Base-by-base conservation (phyloP, 768 basidiomycete species). In the Mycena metata region DNA sequence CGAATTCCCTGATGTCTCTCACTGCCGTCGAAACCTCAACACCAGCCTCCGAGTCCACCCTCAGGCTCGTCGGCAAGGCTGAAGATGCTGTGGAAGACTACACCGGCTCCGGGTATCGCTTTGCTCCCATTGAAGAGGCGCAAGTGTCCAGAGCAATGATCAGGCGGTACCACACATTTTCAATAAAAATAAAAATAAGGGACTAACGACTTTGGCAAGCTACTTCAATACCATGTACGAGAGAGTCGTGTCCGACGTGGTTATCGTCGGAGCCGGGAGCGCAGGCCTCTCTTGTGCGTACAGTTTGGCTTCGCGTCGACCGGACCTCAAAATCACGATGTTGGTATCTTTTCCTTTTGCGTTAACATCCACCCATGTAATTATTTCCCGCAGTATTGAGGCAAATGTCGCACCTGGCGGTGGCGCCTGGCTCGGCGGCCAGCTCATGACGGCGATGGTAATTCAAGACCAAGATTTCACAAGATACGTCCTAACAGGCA, bases 371-470 rank as follows among this genome's bases (percentile, higher is more conserved):
- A 16, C 33, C 4, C 11, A 19, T 1, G 30, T 26, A 21, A 1
- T 57, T 19, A 88, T 72, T 78, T 30, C 30, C 30, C 64, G 80
- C 10, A 84, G 93, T 74, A 81, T 93, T 71, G 92, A 93, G 79
- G 92, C 92, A 21, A 89, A 86, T 71, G 92, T 94, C n/a, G 89
- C 92, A 2, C 92, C 92, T 1, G 90, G 91, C 59, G 90, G 91
- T 61, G 90, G 91, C 39, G 91, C 91, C 15, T 93, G 92, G 91
- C 85, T 93, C 43, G 91, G 91, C 35, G 91, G 91, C 10, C 91
- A 93, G 78, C 81, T 93, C 61, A 92, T 93, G 92, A 89, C 88
- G 0, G 88, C 91, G 0, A 93, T 93, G 92, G 91, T 89, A 74
- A 24, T 19, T 15, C 10, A 19, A 13, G n/a, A 58, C 21, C 6